phyloP scores from a whole-genome alignment of 352 stramenopile genomes.

The Aphanomyces euteiches region DNA sequence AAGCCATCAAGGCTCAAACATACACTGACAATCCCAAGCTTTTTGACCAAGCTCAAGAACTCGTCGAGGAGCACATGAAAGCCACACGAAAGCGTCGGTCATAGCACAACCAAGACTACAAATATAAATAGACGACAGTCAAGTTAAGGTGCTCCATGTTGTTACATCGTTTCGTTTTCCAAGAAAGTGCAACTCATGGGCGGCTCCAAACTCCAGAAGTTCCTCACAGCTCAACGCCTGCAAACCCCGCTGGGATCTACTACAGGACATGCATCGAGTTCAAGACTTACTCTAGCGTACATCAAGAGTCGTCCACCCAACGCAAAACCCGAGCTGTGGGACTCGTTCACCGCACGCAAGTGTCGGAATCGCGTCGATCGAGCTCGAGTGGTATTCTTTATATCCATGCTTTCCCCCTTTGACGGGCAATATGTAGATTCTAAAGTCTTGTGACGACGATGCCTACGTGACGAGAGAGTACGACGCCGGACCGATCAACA shows the following conservation, averaged over 20 bases:
- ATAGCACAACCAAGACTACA: not conserved
- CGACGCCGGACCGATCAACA: not conserved
- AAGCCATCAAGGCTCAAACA: not conserved
- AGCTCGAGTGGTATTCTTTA: not conserved
- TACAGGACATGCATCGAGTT: not conserved
- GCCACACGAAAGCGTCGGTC: not conserved
- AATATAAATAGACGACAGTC: not conserved
- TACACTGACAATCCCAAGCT: not conserved
- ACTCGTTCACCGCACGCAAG: not conserved
- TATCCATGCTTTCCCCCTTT: not conserved
- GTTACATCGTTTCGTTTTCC: not conserved
- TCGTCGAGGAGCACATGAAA: conserved; percentile 1
- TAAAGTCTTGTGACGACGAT: conserved; percentile 4
- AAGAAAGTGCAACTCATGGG: not conserved
- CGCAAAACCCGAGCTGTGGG: not conserved
- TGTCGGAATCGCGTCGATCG: not conserved
- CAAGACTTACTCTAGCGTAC: not conserved
- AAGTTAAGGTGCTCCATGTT: not conserved
- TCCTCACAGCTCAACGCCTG: conserved; percentile 7
- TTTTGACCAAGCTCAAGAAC: not conserved
- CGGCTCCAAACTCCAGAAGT: conserved; percentile 14
- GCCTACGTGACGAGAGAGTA: conserved; percentile 1
- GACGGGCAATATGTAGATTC: not conserved
- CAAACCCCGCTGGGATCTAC: conserved; percentile 5
- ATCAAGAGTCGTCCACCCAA: not conserved